Evolutionary conservation across 768 basidiomycete genomes (phyloP).

Genomic region (Austroboletus eburneus): DNA sequence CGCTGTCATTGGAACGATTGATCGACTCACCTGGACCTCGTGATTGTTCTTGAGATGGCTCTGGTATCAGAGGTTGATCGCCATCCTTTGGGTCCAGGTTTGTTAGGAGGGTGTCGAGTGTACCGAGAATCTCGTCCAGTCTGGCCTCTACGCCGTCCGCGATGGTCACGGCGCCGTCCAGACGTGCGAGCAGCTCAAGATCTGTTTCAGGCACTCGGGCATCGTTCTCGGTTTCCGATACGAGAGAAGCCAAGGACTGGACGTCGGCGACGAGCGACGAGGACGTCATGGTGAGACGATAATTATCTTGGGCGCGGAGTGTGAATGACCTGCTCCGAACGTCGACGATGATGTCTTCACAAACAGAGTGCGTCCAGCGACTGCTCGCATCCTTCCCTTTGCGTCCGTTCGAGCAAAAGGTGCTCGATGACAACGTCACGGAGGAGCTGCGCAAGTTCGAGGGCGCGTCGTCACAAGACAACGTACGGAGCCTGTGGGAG

Average conservation of each 20-base stretch:
- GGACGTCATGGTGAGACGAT: conserved; percentile 4
- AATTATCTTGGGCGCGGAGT: conserved; percentile 14
- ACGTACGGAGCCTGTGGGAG: conserved; percentile 72
- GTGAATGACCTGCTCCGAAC: not conserved
- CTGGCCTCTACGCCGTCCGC: conserved; percentile 59
- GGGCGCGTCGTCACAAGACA: conserved; percentile 48
- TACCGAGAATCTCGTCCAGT: conserved; percentile 57
- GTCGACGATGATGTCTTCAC: conserved; percentile 42
- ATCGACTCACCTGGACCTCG: too few species aligned
- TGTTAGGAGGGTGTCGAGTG: conserved; percentile 52
- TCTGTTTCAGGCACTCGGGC: conserved; percentile 34
- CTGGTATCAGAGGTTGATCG: not conserved
- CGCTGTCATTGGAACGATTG: too few species aligned
- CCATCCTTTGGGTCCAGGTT: conserved; percentile 34
- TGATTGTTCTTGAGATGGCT: not conserved
- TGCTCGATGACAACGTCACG: conserved; percentile 48
- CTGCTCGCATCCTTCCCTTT: conserved; percentile 52
- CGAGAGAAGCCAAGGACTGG: conserved; percentile 27
- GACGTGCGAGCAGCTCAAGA: conserved; percentile 47
- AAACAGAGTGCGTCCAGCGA: conserved; percentile 45
- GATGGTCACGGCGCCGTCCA: conserved; percentile 56
- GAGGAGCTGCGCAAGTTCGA: conserved; percentile 42
- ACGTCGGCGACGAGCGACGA: conserved; percentile 32
- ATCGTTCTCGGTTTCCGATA: conserved; percentile 23
- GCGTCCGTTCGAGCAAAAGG: conserved; percentile 43